A percentile compares a stretch with the other conserved stretches of the same genome.
phyloP scores from a whole-genome alignment of 1,284 basidiomycete species.

The Apiotrichum sp. region DNA sequence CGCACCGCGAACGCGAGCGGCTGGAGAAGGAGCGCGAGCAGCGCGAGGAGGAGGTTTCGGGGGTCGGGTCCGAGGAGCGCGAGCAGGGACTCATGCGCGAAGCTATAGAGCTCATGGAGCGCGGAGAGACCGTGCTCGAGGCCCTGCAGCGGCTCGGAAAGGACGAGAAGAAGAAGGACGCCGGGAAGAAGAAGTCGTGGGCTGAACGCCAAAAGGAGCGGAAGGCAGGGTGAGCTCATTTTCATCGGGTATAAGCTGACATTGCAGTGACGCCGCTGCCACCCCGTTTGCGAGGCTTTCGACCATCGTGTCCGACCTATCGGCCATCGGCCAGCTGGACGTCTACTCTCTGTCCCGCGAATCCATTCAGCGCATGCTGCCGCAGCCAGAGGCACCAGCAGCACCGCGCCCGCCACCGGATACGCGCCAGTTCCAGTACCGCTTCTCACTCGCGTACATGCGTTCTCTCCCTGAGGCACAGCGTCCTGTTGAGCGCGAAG shows the following conservation, averaged over 20 bases:
- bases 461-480: conserved; percentile 39
- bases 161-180: conserved; percentile 47
- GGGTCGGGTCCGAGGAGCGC: conserved; percentile 47
- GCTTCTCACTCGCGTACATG: conserved; percentile 45
- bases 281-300: conserved; percentile 45
- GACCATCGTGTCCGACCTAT: conserved; percentile 41
- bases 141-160: conserved; percentile 79
- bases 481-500: conserved; percentile 45
- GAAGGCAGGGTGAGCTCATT: conserved; percentile 55
- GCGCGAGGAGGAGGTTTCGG: conserved; percentile 51
- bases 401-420: conserved; percentile 23
- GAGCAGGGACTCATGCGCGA: conserved; percentile 63
- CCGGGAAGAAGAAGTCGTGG: conserved; percentile 45
- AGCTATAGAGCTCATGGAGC: conserved; percentile 67
- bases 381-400: conserved; percentile 16
- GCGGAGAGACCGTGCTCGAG: conserved; percentile 84
- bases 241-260: no score
- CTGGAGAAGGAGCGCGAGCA: conserved; percentile 65
- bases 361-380: conserved; percentile 46
- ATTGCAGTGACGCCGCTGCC: conserved; percentile 24
- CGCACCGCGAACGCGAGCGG: conserved; percentile 60
- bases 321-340: conserved; percentile 44
- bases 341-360: conserved; percentile 47
- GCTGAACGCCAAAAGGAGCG: conserved; percentile 46
- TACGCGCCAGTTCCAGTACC: conserved; percentile 43